phyloP scores from a whole-genome alignment of 352 stramenopile species.

The Phytophthora pluvialis region DNA sequence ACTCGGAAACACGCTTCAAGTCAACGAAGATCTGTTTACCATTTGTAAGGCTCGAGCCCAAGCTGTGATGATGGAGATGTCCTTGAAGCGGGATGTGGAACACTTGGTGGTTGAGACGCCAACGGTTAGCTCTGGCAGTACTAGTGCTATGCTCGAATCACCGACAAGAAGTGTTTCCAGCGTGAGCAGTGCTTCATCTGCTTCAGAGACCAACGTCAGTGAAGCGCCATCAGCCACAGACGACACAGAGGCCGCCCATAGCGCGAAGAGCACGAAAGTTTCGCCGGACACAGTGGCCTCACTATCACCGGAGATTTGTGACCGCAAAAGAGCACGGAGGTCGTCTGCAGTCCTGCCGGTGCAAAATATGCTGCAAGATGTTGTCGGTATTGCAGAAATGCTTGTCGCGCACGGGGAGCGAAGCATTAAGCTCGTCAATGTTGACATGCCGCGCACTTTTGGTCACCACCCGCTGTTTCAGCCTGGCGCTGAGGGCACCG shows the following conservation, averaged over 20 bases:
- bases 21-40: conserved; percentile 86
- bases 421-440: conserved; percentile 82
- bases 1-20: conserved; percentile 82
- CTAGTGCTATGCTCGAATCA: conserved; percentile 35
- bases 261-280: conserved; percentile 2
- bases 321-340: conserved; percentile 31
- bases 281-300: not conserved
- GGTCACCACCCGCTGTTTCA: conserved; percentile 84
- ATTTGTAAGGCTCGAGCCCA: conserved; percentile 82
- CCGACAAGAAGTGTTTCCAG: conserved; percentile 34
- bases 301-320: conserved; percentile 6
- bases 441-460: conserved; percentile 89
- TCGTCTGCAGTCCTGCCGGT: conserved; percentile 42
- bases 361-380: conserved; percentile 68
- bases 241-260: conserved; percentile 6
- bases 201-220: conserved; percentile 20
- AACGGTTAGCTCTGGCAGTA: conserved; percentile 25
- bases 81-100: conserved; percentile 67
- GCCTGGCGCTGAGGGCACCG: conserved; percentile 68
- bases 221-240: conserved; percentile 14
- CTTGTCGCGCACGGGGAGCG: conserved; percentile 81
- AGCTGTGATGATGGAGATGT: conserved; percentile 80
- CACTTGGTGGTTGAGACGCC: conserved; percentile 31
- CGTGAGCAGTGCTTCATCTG: conserved; percentile 42
- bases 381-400: conserved; percentile 79